Percentiles rank a stretch among this genome's conserved stretches.
These are phyloP conservation scores for Euphrasia arctica DNA, from an alignment of 305 asterid genomes.

Conservation along the genomic window DNA sequence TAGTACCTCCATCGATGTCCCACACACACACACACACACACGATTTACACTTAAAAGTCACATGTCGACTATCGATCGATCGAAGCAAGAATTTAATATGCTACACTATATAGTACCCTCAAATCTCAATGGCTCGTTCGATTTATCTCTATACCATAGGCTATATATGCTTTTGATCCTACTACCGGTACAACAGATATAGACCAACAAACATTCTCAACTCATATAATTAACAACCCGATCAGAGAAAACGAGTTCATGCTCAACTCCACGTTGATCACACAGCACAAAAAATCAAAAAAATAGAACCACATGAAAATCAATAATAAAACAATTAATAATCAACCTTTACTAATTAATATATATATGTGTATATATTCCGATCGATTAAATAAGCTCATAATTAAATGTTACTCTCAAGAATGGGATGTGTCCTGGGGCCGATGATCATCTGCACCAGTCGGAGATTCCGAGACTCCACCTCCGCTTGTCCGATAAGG, in stretches of 20 bases:
- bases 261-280: too few relatives aligned
- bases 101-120: background rate
- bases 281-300: too few relatives aligned
- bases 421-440: constrained; percentile 32
- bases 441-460: constrained; percentile 47
- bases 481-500: constrained; percentile 40
- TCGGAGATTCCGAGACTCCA: constrained; percentile 35
- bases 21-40: background rate
- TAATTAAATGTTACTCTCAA: constrained; percentile 7
- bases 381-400: background rate
- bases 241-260: too few relatives aligned
- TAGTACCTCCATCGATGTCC: background rate
- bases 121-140: background rate
- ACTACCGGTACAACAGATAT: too few relatives aligned
- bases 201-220: too few relatives aligned
- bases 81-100: background rate
- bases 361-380: background rate
- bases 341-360: constrained; percentile 37
- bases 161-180: too few relatives aligned
- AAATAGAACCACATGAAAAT: background rate
- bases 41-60: constrained; percentile 2
- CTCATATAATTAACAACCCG: too few relatives aligned
- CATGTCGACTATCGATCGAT: background rate
- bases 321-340: constrained; percentile 19
- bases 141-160: too few relatives aligned